Base-by-base conservation (phyloP, 2,329 filamentous ascomycete species). In the Penicillium hordei region DNA sequence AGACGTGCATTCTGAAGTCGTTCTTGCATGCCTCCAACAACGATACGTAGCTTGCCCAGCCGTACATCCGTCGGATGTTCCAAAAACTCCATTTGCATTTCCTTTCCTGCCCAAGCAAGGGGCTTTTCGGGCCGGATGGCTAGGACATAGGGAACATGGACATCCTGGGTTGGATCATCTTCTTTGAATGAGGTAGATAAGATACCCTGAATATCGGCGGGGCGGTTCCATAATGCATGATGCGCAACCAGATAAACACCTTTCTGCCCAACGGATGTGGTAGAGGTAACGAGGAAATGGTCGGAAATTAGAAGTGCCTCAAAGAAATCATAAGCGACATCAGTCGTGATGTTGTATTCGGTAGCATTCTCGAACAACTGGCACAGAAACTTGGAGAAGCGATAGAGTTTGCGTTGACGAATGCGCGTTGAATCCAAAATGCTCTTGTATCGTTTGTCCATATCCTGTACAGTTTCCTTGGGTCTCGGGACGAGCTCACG, bases 371-470 rank as follows among this genome's bases (percentile, higher is more conserved):
- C 94, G 69, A 99, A 99, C 58, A 93, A 87, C 70, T 96, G 90
- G 66, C 90, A 93, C 54, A 99, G 77, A 72, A 96, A 91, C 64
- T 92, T 86, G 19, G 91, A 94, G 76, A 97, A 97, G 59, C 94
- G 90, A 72, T 97, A 96, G 62, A 99, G 82, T 84, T 97, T 97
- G 75, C 94, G 86, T 76, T 99, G 94, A 23, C 94, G 87, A 57
- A 97, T 93, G 68, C 94, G 91, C 23, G 97, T 95, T 0, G 94
- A 97, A 73, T 99, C 94, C 2, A 99, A 80, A 62, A 93, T 92
- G 60, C 91, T 89, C 77, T 97, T 97, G 81, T 97, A 99, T 45
- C 94, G 86, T 78, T 96, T 97, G 75, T 94, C 95, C 89, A 97
- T 96, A 62, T 97, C 93, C 9, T 86, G 79, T 0, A 88, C 86